These are phyloP conservation scores for Candida sp. DNA, from an alignment of 1,139 yeast genomes.

Conservation along the genomic window DNA sequence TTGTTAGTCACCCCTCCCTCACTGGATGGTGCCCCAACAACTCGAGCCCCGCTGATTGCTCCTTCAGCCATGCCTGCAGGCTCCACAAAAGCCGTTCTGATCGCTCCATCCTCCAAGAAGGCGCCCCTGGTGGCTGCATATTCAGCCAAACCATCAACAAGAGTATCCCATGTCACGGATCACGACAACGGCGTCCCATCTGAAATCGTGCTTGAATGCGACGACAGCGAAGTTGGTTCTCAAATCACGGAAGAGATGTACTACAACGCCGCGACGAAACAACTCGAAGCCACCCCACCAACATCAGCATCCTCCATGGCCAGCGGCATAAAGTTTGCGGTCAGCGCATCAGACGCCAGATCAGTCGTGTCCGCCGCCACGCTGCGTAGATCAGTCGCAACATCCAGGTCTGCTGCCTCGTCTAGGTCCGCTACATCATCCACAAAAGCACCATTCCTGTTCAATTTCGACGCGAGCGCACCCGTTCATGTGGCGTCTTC, in stretches of 20 bases:
- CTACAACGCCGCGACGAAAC: constrained; percentile 37
- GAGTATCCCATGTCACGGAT: background rate
- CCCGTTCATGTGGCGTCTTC: constrained; percentile 29
- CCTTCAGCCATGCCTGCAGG: background rate
- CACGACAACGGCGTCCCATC: constrained; percentile 15
- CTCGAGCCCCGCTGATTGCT: background rate
- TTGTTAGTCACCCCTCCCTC: constrained; percentile 1
- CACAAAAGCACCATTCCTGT: background rate
- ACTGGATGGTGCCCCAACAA: background rate
- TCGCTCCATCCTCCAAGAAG: background rate
- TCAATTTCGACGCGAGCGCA: constrained; percentile 14
- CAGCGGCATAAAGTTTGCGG: background rate
- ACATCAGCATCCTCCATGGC: constrained; percentile 29
- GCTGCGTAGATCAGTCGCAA: too few species aligned
- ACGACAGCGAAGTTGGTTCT: constrained; percentile 29
- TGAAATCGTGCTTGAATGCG: constrained; percentile 37
- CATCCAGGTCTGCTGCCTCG: too few species aligned
- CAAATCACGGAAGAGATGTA: constrained; percentile 31
- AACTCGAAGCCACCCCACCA: constrained; percentile 37
- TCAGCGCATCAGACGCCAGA: background rate
- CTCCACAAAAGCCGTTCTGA: background rate
- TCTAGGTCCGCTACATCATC: too few species aligned
- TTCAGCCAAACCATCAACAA: background rate
- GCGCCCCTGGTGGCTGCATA: background rate
- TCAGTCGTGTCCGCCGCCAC: background rate